These are phyloP conservation scores for Corchorus capsularis DNA, from an alignment of 345 rosid species.

Conservation along the genomic window DNA sequence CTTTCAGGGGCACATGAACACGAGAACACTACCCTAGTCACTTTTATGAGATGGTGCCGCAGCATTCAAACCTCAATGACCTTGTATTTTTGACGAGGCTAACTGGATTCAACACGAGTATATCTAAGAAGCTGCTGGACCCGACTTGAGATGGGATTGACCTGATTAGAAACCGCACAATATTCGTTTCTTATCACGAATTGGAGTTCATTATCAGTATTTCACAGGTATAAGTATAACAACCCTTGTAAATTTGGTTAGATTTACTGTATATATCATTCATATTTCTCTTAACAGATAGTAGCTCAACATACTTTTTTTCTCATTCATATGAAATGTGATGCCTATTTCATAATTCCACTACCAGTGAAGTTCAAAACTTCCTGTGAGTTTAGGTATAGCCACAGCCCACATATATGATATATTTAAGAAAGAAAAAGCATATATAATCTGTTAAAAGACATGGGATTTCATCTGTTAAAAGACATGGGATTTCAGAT, in stretches of 20 bases:
- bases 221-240: not conserved
- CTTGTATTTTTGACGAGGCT: not conserved
- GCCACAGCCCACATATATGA: too few relatives aligned
- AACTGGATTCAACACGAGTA: not conserved
- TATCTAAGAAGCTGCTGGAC: not conserved
- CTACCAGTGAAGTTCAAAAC: too few relatives aligned
- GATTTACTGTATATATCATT: not conserved
- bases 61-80: not conserved
- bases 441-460: too few relatives aligned
- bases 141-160: not conserved
- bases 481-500: too few relatives aligned
- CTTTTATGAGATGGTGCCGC: not conserved
- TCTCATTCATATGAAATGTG: not conserved
- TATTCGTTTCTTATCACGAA: not conserved
- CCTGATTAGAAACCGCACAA: not conserved
- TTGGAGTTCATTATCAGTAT: not conserved
- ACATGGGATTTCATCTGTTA: too few relatives aligned
- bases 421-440: too few relatives aligned
- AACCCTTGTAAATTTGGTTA: not conserved
- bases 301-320: not conserved
- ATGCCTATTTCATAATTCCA: not conserved
- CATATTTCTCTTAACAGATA: not conserved
- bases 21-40: not conserved
- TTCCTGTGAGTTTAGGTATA: too few relatives aligned
- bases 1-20: not conserved